Evolutionary conservation across 495 filamentous ascomycete species (phyloP).

Genomic region (Bryoglossum gracile): DNA sequence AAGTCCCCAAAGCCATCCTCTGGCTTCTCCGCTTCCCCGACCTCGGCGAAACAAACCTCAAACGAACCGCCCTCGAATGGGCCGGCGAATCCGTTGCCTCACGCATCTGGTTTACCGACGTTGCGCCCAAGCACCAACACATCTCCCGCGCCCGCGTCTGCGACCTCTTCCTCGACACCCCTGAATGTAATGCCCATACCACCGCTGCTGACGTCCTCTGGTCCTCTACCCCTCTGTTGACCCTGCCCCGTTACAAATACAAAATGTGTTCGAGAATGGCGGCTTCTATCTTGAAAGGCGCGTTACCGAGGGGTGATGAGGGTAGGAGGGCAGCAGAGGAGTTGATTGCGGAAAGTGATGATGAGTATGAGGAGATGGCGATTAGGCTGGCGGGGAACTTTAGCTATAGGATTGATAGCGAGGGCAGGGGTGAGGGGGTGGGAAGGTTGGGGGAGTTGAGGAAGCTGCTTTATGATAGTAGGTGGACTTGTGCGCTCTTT

Average conservation of each 20-base stretch:
- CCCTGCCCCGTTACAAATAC: slow-evolving; percentile 87
- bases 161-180: slow-evolving; percentile 94
- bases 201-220: slow-evolving; percentile 95
- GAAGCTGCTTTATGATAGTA: slow-evolving; percentile 69
- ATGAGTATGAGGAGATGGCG: slow-evolving; percentile 74
- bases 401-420: slow-evolving; percentile 45
- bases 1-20: slow-evolving; percentile 78
- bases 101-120: slow-evolving; percentile 95
- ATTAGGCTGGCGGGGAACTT: slow-evolving; percentile 62
- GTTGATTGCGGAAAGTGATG: slow-evolving; percentile 71
- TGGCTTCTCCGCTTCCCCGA: slow-evolving; percentile 98
- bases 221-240: slow-evolving; percentile 90
- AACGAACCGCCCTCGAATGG: slow-evolving; percentile 73
- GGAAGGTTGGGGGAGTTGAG: slow-evolving; percentile 71
- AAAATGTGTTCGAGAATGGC: slow-evolving; percentile 99
- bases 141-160: slow-evolving; percentile 87
- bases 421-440: slow-evolving; percentile 44
- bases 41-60: slow-evolving; percentile 78
- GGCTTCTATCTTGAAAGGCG: slow-evolving; percentile 84
- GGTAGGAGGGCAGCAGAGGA: slow-evolving; percentile 64
- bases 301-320: slow-evolving; percentile 61
- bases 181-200: slow-evolving; percentile 97
- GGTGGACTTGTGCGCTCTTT: slow-evolving; percentile 81
- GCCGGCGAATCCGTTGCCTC: slow-evolving; percentile 78
- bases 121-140: slow-evolving; percentile 85